Percentiles rank a stretch among this genome's conserved stretches.
Evolutionary conservation across 345 rosid genomes (phyloP).

Genomic region (Rhizophora mangle): DNA sequence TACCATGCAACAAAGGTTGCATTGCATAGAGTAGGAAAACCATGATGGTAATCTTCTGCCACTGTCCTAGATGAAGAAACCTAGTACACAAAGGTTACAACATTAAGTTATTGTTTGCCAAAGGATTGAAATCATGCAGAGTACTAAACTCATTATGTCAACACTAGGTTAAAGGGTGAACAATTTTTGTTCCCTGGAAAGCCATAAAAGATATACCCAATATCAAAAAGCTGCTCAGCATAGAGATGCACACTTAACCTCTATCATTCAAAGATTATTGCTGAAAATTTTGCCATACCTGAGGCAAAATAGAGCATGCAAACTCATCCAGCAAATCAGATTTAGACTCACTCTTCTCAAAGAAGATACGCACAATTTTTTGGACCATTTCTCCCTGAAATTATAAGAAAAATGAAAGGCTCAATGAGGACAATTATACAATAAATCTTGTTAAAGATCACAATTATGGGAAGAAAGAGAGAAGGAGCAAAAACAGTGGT

Average conservation of each 20-base stretch:
- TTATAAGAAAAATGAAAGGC: slow-evolving; percentile 11
- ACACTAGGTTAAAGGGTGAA: background rate
- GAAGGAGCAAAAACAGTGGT: slow-evolving; percentile 14
- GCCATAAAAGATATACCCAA: background rate
- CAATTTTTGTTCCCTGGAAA: background rate
- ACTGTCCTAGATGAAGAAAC: slow-evolving; percentile 37
- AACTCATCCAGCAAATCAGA: slow-evolving; percentile 62
- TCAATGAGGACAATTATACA: slow-evolving; percentile 12
- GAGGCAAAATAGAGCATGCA: slow-evolving; percentile 64
- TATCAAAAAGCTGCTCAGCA: background rate
- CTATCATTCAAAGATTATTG: background rate
- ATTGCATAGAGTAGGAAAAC: slow-evolving; percentile 52
- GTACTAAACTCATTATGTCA: background rate
- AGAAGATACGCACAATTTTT: slow-evolving; percentile 57
- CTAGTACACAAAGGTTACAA: slow-evolving; percentile 29
- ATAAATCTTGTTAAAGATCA: slow-evolving; percentile 2
- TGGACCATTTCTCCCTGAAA: slow-evolving; percentile 71
- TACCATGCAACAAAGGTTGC: slow-evolving; percentile 76
- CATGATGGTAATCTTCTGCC: slow-evolving; percentile 45
- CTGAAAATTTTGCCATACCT: slow-evolving; percentile 38
- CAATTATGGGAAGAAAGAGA: slow-evolving; percentile 9
- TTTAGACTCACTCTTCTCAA: slow-evolving; percentile 60
- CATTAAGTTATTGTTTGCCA: background rate
- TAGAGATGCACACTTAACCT: background rate
- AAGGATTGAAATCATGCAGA: slow-evolving; percentile 11